Evolutionary conservation across 441 rosid species (phyloP).

Genomic region (Pelargonium myrrhifolium): DNA sequence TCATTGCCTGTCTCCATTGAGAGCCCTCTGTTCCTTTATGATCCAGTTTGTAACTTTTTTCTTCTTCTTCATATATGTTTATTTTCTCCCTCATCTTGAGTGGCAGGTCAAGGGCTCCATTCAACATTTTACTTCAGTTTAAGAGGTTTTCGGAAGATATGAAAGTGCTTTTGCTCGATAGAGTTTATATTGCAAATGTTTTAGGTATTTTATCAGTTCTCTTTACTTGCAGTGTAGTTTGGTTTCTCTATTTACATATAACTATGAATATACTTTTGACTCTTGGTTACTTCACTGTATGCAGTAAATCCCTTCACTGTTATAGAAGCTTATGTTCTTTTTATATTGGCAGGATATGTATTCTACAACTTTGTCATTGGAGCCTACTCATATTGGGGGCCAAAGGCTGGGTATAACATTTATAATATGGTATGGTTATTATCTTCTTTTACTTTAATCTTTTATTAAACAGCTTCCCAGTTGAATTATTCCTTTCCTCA

Average conservation of each 20-base stretch:
- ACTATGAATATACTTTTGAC: neutral
- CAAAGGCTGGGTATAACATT: constrained; percentile 82
- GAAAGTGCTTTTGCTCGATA: constrained; percentile 55
- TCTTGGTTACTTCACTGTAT: constrained; percentile 1
- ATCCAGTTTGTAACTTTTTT: neutral
- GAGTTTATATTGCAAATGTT: constrained; percentile 65
- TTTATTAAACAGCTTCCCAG: constrained; percentile 15
- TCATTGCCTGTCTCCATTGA: too few relatives aligned
- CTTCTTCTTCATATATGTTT: neutral
- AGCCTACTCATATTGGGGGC: constrained; percentile 96
- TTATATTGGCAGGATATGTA: constrained; percentile 50
- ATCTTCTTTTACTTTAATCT: neutral
- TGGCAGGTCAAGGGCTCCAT: constrained; percentile 34
- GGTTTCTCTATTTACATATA: neutral
- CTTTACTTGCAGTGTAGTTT: constrained; percentile 5
- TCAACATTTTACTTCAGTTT: constrained; percentile 31
- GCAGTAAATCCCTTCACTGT: neutral
- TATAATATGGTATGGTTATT: constrained; percentile 54
- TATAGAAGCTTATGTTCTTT: constrained; percentile 3
- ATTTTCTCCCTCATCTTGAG: neutral
- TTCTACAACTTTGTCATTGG: constrained; percentile 86
- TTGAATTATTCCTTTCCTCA: neutral
- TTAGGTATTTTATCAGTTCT: constrained; percentile 43
- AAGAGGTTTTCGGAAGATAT: constrained; percentile 54
- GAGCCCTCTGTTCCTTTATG: neutral